Evolutionary conservation across 1,284 basidiomycete species (phyloP).

Genomic region (Ceratobasidium papillatum): DNA sequence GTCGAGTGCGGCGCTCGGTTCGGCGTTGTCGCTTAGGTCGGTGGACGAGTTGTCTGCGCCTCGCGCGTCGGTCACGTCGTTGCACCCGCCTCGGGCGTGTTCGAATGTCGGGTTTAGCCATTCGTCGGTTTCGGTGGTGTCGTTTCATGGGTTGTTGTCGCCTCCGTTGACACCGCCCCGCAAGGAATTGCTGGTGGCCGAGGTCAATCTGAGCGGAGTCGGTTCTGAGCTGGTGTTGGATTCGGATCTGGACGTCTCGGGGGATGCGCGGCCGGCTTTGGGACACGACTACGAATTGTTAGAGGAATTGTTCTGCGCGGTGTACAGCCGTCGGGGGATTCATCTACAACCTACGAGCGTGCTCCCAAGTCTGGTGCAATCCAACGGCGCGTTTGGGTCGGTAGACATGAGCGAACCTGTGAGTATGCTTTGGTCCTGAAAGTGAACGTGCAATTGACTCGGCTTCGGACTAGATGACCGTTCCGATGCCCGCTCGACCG

Average conservation of each 20-base stretch:
- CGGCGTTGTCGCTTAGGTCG: conserved; percentile 27
- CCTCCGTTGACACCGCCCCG: conserved; percentile 23
- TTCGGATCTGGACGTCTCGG: neutral
- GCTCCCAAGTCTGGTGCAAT: conserved; percentile 9
- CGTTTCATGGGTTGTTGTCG: conserved; percentile 23
- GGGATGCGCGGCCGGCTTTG: neutral
- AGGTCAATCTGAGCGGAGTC: neutral
- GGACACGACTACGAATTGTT: conserved; percentile 41
- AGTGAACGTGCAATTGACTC: no score
- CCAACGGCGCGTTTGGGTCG: neutral
- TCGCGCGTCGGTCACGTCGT: conserved; percentile 1
- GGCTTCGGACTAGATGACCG: neutral
- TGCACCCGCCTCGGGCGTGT: conserved; percentile 20
- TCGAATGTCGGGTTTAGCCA: neutral
- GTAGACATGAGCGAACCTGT: neutral
- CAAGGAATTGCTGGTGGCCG: conserved; percentile 3
- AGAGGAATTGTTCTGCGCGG: conserved; percentile 41
- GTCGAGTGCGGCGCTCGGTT: conserved; percentile 27
- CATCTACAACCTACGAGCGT: conserved; percentile 36
- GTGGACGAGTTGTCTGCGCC: neutral
- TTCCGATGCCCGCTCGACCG: neutral
- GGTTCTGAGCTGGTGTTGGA: conserved; percentile 1
- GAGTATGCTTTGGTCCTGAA: neutral
- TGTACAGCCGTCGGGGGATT: conserved; percentile 38
- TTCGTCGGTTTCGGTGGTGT: conserved; percentile 22